phyloP scores from a whole-genome alignment of 148 eudicot species.

The Amaranthus hypochondriacus region DNA sequence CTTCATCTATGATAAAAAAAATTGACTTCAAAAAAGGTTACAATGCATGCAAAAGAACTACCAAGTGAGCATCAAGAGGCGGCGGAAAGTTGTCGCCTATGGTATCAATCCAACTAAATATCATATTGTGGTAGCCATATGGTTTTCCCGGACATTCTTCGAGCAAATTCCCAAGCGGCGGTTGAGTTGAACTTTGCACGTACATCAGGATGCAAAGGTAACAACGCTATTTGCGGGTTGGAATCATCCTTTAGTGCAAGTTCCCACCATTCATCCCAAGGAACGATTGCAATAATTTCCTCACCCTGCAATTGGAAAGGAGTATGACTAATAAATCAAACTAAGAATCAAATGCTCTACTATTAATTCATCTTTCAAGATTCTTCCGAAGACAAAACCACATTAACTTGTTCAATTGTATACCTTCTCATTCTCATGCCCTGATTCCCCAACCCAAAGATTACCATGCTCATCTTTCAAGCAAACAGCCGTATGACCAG shows the following conservation, averaged over 20 bases:
- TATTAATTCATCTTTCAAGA: not conserved
- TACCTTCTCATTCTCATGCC: conserved; percentile 98
- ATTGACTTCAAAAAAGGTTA: not conserved
- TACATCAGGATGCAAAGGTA: conserved; percentile 87
- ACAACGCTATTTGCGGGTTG: conserved; percentile 88
- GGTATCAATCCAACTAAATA: conserved; percentile 99
- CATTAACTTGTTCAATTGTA: not conserved
- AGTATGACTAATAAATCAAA: not conserved
- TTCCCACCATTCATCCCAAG: conserved; percentile 99
- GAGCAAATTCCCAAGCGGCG: conserved; percentile 98
- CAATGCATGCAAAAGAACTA: conserved; percentile 24
- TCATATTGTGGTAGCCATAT: conserved; percentile 99
- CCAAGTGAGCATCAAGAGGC: conserved; percentile 99
- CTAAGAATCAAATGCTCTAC: not conserved
- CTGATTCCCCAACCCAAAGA: conserved; percentile 98
- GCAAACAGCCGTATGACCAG: conserved; percentile 98
- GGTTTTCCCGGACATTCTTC: conserved; percentile 98
- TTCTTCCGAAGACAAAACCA: not conserved
- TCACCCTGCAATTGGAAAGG: conserved; percentile 60
- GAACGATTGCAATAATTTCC: conserved; percentile 83
- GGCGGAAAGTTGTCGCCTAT: conserved; percentile 93
- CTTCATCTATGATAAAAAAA: not conserved
- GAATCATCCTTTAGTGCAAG: conserved; percentile 73
- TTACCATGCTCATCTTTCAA: conserved; percentile 83
- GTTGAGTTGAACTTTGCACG: conserved; percentile 75